Evolutionary conservation across 352 stramenopile species (phyloP).

Genomic region (Phytophthora tubulina): DNA sequence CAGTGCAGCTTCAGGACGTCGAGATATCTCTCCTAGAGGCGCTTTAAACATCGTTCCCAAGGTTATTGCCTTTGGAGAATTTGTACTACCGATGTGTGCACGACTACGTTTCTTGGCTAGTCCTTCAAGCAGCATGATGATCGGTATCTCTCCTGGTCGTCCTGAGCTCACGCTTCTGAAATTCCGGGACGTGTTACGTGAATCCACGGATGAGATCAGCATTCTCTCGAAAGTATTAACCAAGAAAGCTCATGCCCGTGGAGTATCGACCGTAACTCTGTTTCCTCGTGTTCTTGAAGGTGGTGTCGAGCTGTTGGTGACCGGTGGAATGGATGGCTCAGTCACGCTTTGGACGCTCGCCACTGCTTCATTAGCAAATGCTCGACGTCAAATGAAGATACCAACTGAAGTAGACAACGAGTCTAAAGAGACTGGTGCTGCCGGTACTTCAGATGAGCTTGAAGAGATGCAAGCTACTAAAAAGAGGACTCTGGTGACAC

Average conservation of each 20-base stretch:
- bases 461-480: conserved; percentile 75
- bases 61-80: conserved; percentile 58
- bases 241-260: conserved; percentile 62
- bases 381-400: conserved; percentile 17
- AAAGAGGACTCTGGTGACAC: conserved; percentile 70
- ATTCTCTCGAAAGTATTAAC: conserved; percentile 65
- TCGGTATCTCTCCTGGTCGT: conserved; percentile 46
- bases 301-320: conserved; percentile 69
- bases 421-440: neutral
- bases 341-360: conserved; percentile 78
- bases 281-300: conserved; percentile 55
- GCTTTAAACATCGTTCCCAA: conserved; percentile 49
- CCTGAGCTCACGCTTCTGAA: conserved; percentile 64
- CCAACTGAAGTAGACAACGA: conserved; percentile 7
- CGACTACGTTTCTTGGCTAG: conserved; percentile 55
- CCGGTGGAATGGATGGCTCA: conserved; percentile 65
- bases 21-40: conserved; percentile 28
- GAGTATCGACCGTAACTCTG: conserved; percentile 58
- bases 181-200: conserved; percentile 59
- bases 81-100: conserved; percentile 49
- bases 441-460: conserved; percentile 42
- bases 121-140: conserved; percentile 60
- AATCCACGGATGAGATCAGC: conserved; percentile 58
- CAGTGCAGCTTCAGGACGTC: conserved; percentile 18
- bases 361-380: conserved; percentile 28